A percentile compares a stretch with the other conserved stretches of the same genome.
phyloP scores from a whole-genome alignment of 805 yeast genomes.

The Starmera amethionina region DNA sequence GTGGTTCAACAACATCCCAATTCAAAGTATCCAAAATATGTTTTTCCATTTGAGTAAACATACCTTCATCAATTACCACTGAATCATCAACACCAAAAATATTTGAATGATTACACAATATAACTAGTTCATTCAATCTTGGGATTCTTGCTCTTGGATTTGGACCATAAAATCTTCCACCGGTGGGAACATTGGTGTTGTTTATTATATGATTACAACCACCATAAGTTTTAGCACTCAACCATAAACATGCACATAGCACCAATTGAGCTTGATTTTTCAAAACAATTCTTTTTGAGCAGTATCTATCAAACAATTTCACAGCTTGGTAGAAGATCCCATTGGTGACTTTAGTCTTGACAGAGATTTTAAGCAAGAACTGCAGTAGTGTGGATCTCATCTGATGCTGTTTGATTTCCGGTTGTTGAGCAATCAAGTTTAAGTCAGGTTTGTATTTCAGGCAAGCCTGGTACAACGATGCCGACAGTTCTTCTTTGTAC shows the following conservation, averaged over 20 bases:
- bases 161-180: conserved; percentile 57
- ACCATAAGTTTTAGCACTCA: conserved; percentile 77
- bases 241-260: conserved; percentile 88
- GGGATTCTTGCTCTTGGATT: conserved; percentile 72
- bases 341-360: conserved; percentile 56
- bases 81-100: conserved; percentile 50
- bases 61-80: conserved; percentile 35
- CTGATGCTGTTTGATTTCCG: conserved; percentile 67
- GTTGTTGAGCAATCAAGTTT: conserved; percentile 73
- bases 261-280: conserved; percentile 85
- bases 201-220: conserved; percentile 62
- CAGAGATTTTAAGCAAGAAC: conserved; percentile 64
- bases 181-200: conserved; percentile 35
- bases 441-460: conserved; percentile 40
- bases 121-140: conserved; percentile 58
- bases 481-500: conserved; percentile 41
- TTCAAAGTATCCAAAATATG: conserved; percentile 63
- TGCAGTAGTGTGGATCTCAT: conserved; percentile 63
- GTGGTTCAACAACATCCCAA: conserved; percentile 67
- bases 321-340: conserved; percentile 58
- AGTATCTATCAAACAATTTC: conserved; percentile 80
- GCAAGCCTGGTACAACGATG: conserved; percentile 25
- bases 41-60: conserved; percentile 80
- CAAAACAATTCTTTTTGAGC: conserved; percentile 76
- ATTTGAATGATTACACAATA: conserved; percentile 54